Conservation (phyloP, 805 yeast species). For the Wickerhamiella nectarea region DNA sequence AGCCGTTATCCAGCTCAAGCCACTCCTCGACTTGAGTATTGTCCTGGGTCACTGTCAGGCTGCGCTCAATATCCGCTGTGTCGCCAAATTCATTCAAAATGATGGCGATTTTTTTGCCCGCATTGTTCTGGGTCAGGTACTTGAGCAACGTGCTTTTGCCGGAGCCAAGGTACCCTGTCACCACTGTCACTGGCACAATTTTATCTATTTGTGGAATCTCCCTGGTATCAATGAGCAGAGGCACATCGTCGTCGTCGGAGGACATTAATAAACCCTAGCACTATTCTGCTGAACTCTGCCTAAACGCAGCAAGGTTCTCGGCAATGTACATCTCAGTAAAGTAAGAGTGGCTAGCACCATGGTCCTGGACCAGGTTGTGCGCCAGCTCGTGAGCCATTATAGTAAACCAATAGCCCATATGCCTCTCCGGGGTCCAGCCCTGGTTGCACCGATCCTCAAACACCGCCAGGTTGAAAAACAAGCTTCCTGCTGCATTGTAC, state of each 20-base stretch:
- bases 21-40: slow-evolving; percentile 67
- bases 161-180: slow-evolving; percentile 90
- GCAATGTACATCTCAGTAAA: slow-evolving; percentile 26
- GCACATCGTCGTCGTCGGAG: slow-evolving; percentile 18
- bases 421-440: slow-evolving; percentile 7
- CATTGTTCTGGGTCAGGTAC: slow-evolving; percentile 45
- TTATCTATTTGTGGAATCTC: not conserved
- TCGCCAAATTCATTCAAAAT: slow-evolving; percentile 83
- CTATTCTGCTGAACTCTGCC: no score
- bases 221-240: slow-evolving; percentile 20
- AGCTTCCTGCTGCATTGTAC: slow-evolving; percentile 27
- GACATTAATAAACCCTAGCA: not conserved
- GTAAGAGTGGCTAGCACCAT: slow-evolving; percentile 28
- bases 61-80: slow-evolving; percentile 76
- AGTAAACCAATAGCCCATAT: slow-evolving; percentile 27
- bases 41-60: slow-evolving; percentile 46
- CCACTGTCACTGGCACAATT: slow-evolving; percentile 72
- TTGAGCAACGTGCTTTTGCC: slow-evolving; percentile 80
- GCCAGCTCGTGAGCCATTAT: slow-evolving; percentile 31
- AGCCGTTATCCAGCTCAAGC: slow-evolving; percentile 94
- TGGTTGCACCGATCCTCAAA: slow-evolving; percentile 9
- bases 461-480: slow-evolving; percentile 27
- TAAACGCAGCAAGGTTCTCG: slow-evolving; percentile 15
- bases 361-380: slow-evolving; percentile 26
- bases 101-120: slow-evolving; percentile 71